Percentiles rank a stretch among this genome's conserved stretches.
Conservation (phyloP, 768 basidiomycete species). For the Boletales sp. region DNA sequence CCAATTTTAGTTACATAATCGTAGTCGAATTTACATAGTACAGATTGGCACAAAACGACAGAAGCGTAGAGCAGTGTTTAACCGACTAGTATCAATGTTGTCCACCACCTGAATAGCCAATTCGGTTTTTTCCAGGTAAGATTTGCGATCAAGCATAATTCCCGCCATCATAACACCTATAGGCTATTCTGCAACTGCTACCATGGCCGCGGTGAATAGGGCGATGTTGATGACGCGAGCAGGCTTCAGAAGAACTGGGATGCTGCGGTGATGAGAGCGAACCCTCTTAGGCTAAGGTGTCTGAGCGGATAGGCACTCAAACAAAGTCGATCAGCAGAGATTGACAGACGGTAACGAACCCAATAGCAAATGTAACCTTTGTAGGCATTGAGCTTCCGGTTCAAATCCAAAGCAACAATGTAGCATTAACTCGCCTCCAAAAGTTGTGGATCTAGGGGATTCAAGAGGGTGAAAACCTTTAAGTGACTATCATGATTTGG, state of each 20-base stretch:
- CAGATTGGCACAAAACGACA: no score
- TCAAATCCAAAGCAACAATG: background rate
- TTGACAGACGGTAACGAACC: slow-evolving; percentile 20
- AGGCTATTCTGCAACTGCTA: slow-evolving; percentile 9
- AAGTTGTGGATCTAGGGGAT: slow-evolving; percentile 15
- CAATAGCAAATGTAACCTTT: slow-evolving; percentile 16
- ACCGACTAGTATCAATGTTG: no score
- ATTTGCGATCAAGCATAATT: slow-evolving; percentile 8
- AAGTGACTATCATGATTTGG: background rate
- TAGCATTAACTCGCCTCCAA: background rate
- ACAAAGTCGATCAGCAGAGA: slow-evolving; percentile 24
- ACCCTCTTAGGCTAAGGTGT: slow-evolving; percentile 1
- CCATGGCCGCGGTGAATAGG: slow-evolving; percentile 17
- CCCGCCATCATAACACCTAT: background rate
- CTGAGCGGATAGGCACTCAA: slow-evolving; percentile 19
- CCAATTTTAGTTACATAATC: slow-evolving; percentile 8
- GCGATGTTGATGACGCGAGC: slow-evolving; percentile 18
- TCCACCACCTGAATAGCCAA: slow-evolving; percentile 28
- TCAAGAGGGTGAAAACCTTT: slow-evolving; percentile 23
- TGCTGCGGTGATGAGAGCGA: slow-evolving; percentile 8
- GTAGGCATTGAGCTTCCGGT: background rate
- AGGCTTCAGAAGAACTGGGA: slow-evolving; percentile 23
- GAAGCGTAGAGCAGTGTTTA: no score
- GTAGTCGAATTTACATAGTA: background rate
- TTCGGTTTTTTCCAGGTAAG: slow-evolving; percentile 30